Base-by-base conservation (phyloP, 176 grass and related monocot genomes). In the Eremochloa ophiuroides region DNA sequence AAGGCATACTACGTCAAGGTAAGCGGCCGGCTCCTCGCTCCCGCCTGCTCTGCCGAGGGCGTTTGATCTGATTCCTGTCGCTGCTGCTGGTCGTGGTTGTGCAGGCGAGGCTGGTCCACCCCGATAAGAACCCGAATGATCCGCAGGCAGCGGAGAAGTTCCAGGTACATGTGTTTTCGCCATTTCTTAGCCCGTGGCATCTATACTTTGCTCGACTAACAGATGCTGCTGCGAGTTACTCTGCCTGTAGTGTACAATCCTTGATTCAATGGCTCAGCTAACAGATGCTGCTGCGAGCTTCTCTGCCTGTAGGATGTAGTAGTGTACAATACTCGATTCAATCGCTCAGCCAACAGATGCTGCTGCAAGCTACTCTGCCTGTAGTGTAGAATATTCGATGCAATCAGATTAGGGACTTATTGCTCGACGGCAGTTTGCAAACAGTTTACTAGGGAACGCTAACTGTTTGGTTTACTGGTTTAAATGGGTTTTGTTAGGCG, bases 1-100 rank as follows among this genome's bases (percentile, higher is more conserved):
- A 98, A 98, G 71, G 96, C 93, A 9, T 98, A 95, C 76, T 95
- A 98, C 81, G 84, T 91, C 39, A 98, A 95, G 96, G 96, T 95
- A 83, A 80, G 28, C 14, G 38, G 10, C 64, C 13, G 41, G 62
- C 26, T 70, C 35, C 74, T 67, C 62, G 28, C 51, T 29, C 18
- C 75, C 15, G 20, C 66, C 37, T 34, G 71, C 17, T 71, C 48
- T 11, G 22, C 15, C 29, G 4, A 41, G 2, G 44, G 39, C 3
- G 44, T 53, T 58, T 76, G 29, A 81, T 82, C 66, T 85, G 72
- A 85, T 73, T 66, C 48, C 27, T 65, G 35, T 55, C 10, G 33
- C 47, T 47, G 16, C 4, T 75, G 28, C 12, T 81, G 30, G 0
- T 65, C 73, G 68, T 69, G 1, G 38, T 42, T 72, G 55, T 86